Conservation (phyloP, 2,329 filamentous ascomycete species). For the Paraconiothyrium brasiliense region DNA sequence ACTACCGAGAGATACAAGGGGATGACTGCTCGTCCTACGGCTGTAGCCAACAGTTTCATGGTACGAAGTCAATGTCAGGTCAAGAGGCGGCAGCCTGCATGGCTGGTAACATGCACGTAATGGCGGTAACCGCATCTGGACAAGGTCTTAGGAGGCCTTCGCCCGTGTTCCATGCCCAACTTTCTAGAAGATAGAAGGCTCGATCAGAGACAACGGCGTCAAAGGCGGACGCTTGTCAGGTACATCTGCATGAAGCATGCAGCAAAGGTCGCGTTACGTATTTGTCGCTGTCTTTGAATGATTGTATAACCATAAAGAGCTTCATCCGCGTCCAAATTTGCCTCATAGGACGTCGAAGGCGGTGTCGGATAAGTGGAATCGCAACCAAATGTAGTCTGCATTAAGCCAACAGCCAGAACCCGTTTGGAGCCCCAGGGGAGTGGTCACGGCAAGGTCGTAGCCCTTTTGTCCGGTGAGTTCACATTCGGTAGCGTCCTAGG, state of each 20-base stretch:
- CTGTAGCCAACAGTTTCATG: constrained; percentile 34
- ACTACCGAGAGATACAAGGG: constrained; percentile 24
- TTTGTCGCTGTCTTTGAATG: background rate
- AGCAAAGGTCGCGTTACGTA: background rate
- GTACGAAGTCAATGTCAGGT: constrained; percentile 23
- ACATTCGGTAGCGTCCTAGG: constrained; percentile 8
- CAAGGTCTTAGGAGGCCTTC: constrained; percentile 24
- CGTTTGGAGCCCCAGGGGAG: constrained; percentile 22
- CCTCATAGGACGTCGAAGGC: constrained; percentile 3
- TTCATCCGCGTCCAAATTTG: background rate
- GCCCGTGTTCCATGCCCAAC: constrained; percentile 30
- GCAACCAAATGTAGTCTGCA: constrained; percentile 24
- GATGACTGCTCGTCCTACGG: constrained; percentile 38
- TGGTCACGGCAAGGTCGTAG: constrained; percentile 31
- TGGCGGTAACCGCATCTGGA: constrained; percentile 19
- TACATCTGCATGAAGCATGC: background rate
- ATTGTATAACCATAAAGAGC: background rate
- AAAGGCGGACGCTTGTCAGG: background rate
- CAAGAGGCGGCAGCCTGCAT: constrained; percentile 38
- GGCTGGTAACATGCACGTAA: constrained; percentile 28
- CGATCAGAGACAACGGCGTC: background rate
- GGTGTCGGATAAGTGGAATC: constrained; percentile 18
- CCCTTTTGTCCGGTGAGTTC: constrained; percentile 31
- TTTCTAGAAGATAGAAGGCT: constrained; percentile 28
- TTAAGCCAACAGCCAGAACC: constrained; percentile 29